These are phyloP conservation scores for Fusarium bactridioides DNA, from an alignment of 2,329 filamentous ascomycete species.

Conservation along the genomic window DNA sequence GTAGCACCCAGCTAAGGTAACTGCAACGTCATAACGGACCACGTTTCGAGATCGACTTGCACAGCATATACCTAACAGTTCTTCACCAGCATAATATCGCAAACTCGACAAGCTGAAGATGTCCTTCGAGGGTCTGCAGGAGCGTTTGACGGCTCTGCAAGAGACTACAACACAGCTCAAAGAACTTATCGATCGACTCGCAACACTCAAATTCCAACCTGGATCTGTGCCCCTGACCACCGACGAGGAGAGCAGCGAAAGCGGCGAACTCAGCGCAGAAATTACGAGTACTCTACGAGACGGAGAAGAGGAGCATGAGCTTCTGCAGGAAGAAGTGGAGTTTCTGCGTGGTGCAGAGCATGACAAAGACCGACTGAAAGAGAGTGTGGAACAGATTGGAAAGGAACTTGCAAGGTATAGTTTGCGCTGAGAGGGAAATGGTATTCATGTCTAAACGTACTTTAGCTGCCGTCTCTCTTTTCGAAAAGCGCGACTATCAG, in stretches of 20 bases:
- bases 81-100: neutral
- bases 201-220: slow-evolving; percentile 64
- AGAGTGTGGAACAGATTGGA: slow-evolving; percentile 71
- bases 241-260: slow-evolving; percentile 61
- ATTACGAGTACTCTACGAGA: slow-evolving; percentile 81
- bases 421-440: neutral
- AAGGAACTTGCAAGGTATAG: slow-evolving; percentile 75
- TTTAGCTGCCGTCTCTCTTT: slow-evolving; percentile 70
- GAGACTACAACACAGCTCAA: slow-evolving; percentile 67
- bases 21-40: slow-evolving; percentile 40
- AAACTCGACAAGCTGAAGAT: slow-evolving; percentile 44
- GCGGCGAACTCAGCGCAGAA: slow-evolving; percentile 78
- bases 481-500: slow-evolving; percentile 81
- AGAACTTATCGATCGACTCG: slow-evolving; percentile 67
- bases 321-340: slow-evolving; percentile 79
- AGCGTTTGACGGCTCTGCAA: slow-evolving; percentile 67
- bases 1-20: slow-evolving; percentile 7
- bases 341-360: slow-evolving; percentile 66
- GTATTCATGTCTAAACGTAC: slow-evolving; percentile 13
- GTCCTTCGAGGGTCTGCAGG: slow-evolving; percentile 68
- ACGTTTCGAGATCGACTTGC: slow-evolving; percentile 35
- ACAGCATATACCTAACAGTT: neutral
- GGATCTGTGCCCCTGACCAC: slow-evolving; percentile 62
- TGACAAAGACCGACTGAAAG: slow-evolving; percentile 71
- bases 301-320: slow-evolving; percentile 83